Conservation (phyloP, 176 grass and related monocot species). For the Zoysia japonica region DNA sequence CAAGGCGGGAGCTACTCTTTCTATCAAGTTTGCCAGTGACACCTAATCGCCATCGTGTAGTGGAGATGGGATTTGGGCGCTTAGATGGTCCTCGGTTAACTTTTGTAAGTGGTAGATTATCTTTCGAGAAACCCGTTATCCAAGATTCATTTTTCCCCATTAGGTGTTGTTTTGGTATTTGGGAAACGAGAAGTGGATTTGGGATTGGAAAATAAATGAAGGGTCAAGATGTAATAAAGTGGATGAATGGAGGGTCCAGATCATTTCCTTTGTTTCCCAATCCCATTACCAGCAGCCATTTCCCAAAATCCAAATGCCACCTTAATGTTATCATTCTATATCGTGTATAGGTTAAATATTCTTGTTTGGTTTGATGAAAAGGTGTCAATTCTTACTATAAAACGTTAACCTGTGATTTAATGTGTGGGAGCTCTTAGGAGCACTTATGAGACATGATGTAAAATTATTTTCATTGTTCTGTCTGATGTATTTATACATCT, state of each 20-base stretch:
- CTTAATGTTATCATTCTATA: not conserved
- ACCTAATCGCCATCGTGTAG: conserved; percentile 76
- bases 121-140: not conserved
- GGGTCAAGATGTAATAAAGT: too few species aligned
- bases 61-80: conserved; percentile 60
- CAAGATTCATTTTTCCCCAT: not conserved
- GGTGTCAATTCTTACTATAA: conserved; percentile 28
- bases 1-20: conserved; percentile 68
- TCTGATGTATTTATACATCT: conserved; percentile 4
- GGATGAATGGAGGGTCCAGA: too few species aligned
- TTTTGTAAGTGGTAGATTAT: conserved; percentile 67
- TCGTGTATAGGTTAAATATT: conserved; percentile 11
- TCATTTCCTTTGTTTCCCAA: too few species aligned
- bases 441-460: conserved; percentile 11
- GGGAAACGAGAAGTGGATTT: too few species aligned
- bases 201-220: too few species aligned
- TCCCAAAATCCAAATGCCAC: too few species aligned
- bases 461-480: not conserved
- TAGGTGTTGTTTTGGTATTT: not conserved
- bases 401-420: conserved; percentile 30
- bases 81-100: conserved; percentile 71
- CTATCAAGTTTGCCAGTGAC: conserved; percentile 82
- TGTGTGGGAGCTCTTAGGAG: not conserved
- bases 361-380: not conserved
- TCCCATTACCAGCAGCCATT: too few species aligned